Conservation (phyloP, 306 rosid species). For the Lathyrus oleraceus region DNA sequence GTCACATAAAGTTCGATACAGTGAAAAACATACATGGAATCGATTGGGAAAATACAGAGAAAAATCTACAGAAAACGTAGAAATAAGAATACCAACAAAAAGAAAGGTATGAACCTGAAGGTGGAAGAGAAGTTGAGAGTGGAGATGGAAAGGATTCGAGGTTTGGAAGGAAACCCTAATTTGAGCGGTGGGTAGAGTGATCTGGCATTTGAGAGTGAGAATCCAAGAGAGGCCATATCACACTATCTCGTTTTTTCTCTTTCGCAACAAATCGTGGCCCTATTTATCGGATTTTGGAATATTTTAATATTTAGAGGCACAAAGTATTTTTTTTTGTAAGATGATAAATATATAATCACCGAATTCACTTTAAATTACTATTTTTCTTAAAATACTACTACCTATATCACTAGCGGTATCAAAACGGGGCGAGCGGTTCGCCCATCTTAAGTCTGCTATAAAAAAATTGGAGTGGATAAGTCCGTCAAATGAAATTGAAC, state of each 20-base stretch:
- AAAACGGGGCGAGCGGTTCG: too few species aligned
- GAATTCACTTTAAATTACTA: too few species aligned
- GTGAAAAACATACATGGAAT: not conserved
- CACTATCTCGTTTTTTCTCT: not conserved
- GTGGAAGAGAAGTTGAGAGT: conserved; percentile 14
- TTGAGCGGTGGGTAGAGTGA: not conserved
- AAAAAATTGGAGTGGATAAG: too few species aligned
- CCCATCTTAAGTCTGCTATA: too few species aligned
- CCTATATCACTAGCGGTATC: too few species aligned
- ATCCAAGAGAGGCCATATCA: conserved; percentile 27
- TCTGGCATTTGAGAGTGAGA: not conserved
- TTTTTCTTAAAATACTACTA: too few species aligned
- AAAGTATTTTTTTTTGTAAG: too few species aligned
- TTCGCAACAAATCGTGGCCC: not conserved
- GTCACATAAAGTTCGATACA: not conserved
- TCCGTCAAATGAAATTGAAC: too few species aligned
- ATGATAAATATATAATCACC: too few species aligned
- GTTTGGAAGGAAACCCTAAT: conserved; percentile 40
- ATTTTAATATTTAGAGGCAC: too few species aligned
- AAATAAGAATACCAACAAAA: not conserved
- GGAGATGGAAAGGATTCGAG: not conserved
- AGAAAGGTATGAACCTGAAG: conserved; percentile 34
- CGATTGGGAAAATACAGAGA: not conserved
- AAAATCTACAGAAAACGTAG: not conserved
- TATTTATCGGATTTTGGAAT: not conserved